Evolutionary conservation across 257 asterid genomes (phyloP).

Genomic region (Rauvolfia tetraphylla): DNA sequence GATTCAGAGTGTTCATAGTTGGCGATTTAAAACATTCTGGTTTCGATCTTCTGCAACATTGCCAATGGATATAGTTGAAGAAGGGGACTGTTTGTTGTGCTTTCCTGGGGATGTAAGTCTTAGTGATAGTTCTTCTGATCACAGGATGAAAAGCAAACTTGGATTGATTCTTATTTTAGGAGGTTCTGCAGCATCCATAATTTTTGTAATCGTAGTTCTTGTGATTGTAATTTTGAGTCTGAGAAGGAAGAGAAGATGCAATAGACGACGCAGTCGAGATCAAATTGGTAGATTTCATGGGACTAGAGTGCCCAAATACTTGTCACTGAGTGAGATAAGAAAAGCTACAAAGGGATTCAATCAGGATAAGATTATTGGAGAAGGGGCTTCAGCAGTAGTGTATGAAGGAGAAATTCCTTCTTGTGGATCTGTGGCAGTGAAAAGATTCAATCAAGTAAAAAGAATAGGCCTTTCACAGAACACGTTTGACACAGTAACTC

Average conservation of each 20-base stretch:
- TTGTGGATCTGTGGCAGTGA: slow-evolving; percentile 62
- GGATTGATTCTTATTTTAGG: slow-evolving; percentile 22
- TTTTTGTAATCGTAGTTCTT: slow-evolving; percentile 19
- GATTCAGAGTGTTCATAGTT: slow-evolving; percentile 31
- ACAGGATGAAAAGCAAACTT: slow-evolving; percentile 16
- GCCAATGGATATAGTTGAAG: slow-evolving; percentile 32
- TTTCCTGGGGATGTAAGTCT: slow-evolving; percentile 28
- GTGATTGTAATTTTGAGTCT: slow-evolving; percentile 15
- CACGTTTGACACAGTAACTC: neutral
- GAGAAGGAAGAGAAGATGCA: slow-evolving; percentile 18
- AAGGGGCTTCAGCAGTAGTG: slow-evolving; percentile 78
- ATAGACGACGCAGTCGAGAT: slow-evolving; percentile 15
- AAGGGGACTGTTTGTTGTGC: slow-evolving; percentile 55
- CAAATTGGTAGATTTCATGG: slow-evolving; percentile 33
- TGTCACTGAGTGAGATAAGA: slow-evolving; percentile 55
- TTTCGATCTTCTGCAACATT: slow-evolving; percentile 21
- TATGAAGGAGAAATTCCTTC: slow-evolving; percentile 61
- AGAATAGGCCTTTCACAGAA: slow-evolving; percentile 25
- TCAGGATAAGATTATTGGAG: slow-evolving; percentile 52
- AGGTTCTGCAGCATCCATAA: slow-evolving; percentile 22
- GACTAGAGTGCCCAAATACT: slow-evolving; percentile 48
- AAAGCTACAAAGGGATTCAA: slow-evolving; percentile 72
- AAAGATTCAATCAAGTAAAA: slow-evolving; percentile 48
- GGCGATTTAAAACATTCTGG: slow-evolving; percentile 61
- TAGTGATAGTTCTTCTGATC: slow-evolving; percentile 11